A percentile compares a stretch with the other conserved stretches of the same genome.
Conservation (phyloP, 495 filamentous ascomycete genomes). For the Penicillium lagena region DNA sequence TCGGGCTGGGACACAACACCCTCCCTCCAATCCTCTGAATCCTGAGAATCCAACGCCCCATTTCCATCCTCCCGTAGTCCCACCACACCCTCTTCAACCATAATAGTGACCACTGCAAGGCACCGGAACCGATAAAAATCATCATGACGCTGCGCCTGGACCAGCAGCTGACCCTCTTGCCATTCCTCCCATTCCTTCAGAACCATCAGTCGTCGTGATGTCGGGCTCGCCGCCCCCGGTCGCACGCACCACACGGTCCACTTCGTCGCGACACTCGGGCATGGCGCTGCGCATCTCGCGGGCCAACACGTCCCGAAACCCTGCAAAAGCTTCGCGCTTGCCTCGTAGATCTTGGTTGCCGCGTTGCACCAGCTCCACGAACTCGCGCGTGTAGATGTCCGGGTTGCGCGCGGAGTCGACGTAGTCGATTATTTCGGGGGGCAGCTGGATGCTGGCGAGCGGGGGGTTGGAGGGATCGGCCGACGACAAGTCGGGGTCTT, state of each 20-base stretch:
- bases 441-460: slow-evolving; percentile 52
- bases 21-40: no score
- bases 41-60: no score
- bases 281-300: slow-evolving; percentile 70
- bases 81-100: no score
- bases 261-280: slow-evolving; percentile 69
- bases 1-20: no score
- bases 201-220: no score
- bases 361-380: slow-evolving; percentile 82
- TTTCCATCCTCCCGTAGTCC: no score
- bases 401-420: slow-evolving; percentile 91
- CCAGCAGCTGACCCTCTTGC: no score
- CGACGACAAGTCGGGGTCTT: slow-evolving; percentile 29
- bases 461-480: slow-evolving; percentile 35
- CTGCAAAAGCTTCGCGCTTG: slow-evolving; percentile 70
- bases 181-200: no score
- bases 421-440: slow-evolving; percentile 88
- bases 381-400: slow-evolving; percentile 96
- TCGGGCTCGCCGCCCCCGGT: slow-evolving; percentile 18
- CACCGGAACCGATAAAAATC: no score
- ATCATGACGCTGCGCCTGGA: no score
- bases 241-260: slow-evolving; percentile 51
- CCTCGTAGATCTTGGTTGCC: slow-evolving; percentile 82
- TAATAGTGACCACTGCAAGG: no score
- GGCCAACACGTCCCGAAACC: slow-evolving; percentile 76